phyloP scores from a whole-genome alignment of 1,284 basidiomycete genomes.

The Marasmius tenuissimus region DNA sequence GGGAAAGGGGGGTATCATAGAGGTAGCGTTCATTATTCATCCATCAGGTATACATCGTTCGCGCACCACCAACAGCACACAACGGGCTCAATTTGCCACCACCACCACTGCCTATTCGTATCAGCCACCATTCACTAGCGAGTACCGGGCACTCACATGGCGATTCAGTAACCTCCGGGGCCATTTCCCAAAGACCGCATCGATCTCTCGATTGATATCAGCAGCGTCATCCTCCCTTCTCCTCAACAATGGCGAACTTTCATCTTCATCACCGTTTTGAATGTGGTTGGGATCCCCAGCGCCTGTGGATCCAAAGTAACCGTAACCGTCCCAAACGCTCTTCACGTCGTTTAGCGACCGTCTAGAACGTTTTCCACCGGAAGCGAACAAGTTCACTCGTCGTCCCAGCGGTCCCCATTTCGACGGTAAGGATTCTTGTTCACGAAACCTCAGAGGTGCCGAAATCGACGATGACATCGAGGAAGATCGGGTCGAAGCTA shows the following conservation, averaged over 20 bases:
- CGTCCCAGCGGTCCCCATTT: constrained; percentile 16
- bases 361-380: constrained; percentile 1
- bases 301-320: background rate
- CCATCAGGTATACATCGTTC: background rate
- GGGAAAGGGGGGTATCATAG: too few species aligned
- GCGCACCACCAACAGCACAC: constrained; percentile 44
- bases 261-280: background rate
- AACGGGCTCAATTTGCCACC: constrained; percentile 67
- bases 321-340: constrained; percentile 6
- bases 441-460: constrained; percentile 14
- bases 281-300: background rate
- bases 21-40: background rate
- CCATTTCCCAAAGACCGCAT: constrained; percentile 64
- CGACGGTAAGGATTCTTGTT: constrained; percentile 11
- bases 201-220: constrained; percentile 39
- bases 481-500: constrained; percentile 12
- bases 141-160: constrained; percentile 47
- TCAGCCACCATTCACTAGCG: constrained; percentile 7
- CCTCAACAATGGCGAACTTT: background rate
- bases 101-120: constrained; percentile 64
- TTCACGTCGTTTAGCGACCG: background rate
- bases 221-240: constrained; percentile 15
- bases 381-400: constrained; percentile 12
- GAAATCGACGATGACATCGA: constrained; percentile 18
- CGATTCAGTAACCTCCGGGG: constrained; percentile 64